Conservation (phyloP, 2,329 filamentous ascomycete species). For the Cytospora piceae region DNA sequence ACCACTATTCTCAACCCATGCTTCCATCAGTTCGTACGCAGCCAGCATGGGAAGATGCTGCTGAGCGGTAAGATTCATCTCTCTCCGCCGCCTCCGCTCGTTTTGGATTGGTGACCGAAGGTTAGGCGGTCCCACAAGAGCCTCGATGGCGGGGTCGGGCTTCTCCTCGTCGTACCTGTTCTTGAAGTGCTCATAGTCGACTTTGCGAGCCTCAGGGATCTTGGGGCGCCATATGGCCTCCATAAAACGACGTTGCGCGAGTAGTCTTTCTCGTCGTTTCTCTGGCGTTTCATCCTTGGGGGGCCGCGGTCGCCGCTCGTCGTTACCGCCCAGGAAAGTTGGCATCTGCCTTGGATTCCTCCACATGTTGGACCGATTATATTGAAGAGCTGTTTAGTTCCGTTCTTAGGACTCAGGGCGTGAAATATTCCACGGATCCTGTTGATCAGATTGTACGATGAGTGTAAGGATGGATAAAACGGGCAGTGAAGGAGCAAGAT, state of each 20-base stretch:
- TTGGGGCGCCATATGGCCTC: slow-evolving; percentile 9
- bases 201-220: neutral
- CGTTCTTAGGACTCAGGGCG: too few relatives aligned
- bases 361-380: too few relatives aligned
- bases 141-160: neutral
- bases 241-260: neutral
- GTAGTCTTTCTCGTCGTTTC: slow-evolving; percentile 1
- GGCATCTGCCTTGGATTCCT: too few relatives aligned
- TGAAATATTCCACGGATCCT: too few relatives aligned
- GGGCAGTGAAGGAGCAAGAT: too few relatives aligned
- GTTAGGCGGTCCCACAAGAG: slow-evolving; percentile 4
- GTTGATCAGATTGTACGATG: too few relatives aligned
- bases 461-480: too few relatives aligned
- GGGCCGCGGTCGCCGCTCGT: too few relatives aligned
- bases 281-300: neutral
- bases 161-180: slow-evolving; percentile 1
- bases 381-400: too few relatives aligned
- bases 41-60: neutral
- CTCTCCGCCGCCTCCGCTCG: neutral
- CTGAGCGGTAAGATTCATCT: neutral
- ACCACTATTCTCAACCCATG: neutral
- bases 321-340: too few relatives aligned
- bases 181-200: slow-evolving; percentile 7
- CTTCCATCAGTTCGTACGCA: neutral
- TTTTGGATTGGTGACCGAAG: neutral